These are phyloP conservation scores for Cucurbita maxima DNA, from an alignment of 306 rosid species.

Conservation along the genomic window DNA sequence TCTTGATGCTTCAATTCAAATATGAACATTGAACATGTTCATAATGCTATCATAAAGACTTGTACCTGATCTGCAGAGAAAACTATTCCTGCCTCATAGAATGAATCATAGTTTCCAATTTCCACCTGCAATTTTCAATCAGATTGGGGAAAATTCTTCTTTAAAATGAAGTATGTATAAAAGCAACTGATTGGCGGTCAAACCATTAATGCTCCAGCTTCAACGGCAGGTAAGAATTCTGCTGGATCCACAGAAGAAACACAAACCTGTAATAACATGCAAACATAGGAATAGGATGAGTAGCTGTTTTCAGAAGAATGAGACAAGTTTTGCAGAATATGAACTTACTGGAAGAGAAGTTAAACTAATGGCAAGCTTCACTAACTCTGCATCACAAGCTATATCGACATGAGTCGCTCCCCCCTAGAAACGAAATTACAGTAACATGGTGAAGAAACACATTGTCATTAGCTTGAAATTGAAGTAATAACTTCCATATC, in stretches of 20 bases:
- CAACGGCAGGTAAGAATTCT: constrained; percentile 57
- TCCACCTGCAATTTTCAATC: constrained; percentile 41
- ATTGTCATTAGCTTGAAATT: not conserved
- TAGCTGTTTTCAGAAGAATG: not conserved
- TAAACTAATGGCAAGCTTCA: constrained; percentile 67
- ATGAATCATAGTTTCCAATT: constrained; percentile 90
- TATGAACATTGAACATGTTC: not conserved
- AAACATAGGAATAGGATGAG: not conserved
- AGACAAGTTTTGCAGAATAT: not conserved
- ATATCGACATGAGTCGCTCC: constrained; percentile 98
- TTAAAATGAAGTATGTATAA: not conserved
- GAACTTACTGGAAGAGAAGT: constrained; percentile 68
- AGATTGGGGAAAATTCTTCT: not conserved
- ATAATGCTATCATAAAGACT: not conserved
- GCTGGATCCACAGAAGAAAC: constrained; percentile 83
- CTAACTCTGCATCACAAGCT: constrained; percentile 90
- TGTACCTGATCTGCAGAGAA: constrained; percentile 78
- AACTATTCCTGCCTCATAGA: constrained; percentile 56
- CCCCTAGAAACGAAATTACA: constrained; percentile 27
- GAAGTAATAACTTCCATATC: not conserved
- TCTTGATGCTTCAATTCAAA: not conserved
- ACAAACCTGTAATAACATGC: constrained; percentile 53
- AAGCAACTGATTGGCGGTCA: constrained; percentile 12
- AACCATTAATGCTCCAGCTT: constrained; percentile 88
- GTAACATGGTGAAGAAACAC: not conserved